Evolutionary conservation across 192 early-diverging fungal genomes (phyloP), one percentile per base, ranked within the genome.

Genomic region (Coemansia javaensis): DNA sequence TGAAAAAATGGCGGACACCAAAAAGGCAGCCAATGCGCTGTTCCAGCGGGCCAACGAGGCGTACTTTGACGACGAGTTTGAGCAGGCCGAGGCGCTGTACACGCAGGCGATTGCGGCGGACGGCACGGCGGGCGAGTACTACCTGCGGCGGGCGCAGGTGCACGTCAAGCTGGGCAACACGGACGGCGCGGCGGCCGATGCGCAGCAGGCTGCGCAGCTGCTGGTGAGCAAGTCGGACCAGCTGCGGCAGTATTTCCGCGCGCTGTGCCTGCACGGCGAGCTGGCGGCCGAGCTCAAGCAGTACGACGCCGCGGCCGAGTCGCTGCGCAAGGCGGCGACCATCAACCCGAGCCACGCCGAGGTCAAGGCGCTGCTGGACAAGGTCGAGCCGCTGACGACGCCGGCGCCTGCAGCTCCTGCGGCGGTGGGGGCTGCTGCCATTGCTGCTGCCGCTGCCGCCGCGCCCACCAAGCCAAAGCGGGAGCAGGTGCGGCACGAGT

Each of bases 1-100:
- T 18, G 18, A 40, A 40, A 38, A 40, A 20, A 40, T 45, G 52
- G 22, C 41, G 15, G 50, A 50, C 15, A 58, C 50, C 47, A 59
- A 69, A 38, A 49, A 53, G 41, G 33, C 57, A 0, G 73, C 51
- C 51, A 64, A 61, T 17, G 33, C 25, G 7, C 53, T 64, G 44
- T 69, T 50, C 30, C 53, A 63, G 40, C 47, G 81, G 54, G 91
- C 84, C 12, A 87, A 82, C 60, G 80, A 85, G 50, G 85, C 85
- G 31, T 89, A 84, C 56, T 82, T 87, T 56, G 84, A 87, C 43
- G 87, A 87, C 44, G 86, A 88, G 47, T 92, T 80, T 50, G 79
- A 84, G 33, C 74, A 79, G 33, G 85, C 90, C 25, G 70, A 89
- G 47, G 53, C 56, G 7, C 75, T 90, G 25, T 91, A 81, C 63